phyloP scores from a whole-genome alignment of 768 basidiomycete species.

The Harrya chromipes region DNA sequence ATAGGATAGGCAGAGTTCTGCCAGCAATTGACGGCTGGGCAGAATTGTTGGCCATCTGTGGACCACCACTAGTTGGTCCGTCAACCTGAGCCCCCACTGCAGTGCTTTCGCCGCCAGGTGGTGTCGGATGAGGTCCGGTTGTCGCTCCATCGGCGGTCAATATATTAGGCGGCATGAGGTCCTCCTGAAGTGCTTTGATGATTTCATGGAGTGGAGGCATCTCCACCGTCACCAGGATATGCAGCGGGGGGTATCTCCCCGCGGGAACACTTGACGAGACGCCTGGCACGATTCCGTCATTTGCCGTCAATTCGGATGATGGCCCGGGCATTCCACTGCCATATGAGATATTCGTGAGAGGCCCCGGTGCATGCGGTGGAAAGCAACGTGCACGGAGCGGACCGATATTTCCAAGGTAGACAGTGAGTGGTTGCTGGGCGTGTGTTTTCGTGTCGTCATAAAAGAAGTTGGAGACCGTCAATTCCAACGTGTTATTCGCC shows the following conservation, averaged over 20 bases:
- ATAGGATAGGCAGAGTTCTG: conserved; percentile 71
- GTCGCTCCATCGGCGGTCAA: conserved; percentile 36
- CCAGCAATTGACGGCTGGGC: conserved; percentile 54
- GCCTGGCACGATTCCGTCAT: conserved; percentile 19
- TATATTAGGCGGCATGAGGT: conserved; percentile 45
- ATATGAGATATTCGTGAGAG: conserved; percentile 62
- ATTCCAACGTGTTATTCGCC: conserved; percentile 68
- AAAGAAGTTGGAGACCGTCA: conserved; percentile 88
- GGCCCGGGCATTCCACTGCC: conserved; percentile 45
- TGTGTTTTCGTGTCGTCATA: conserved; percentile 68
- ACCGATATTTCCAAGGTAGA: conserved; percentile 88
- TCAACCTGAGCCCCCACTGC: conserved; percentile 29
- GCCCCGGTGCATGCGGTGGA: conserved; percentile 67
- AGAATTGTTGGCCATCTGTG: conserved; percentile 27
- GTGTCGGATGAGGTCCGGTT: conserved; percentile 35
- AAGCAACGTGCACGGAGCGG: conserved; percentile 78
- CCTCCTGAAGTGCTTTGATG: conserved; percentile 75
- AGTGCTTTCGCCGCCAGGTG: conserved; percentile 22
- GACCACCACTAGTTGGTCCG: conserved; percentile 21
- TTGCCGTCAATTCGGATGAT: conserved; percentile 30
- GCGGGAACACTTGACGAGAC: conserved; percentile 25
- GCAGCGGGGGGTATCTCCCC: conserved; percentile 58
- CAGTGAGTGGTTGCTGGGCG: conserved; percentile 69
- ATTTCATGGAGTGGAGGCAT: conserved; percentile 77
- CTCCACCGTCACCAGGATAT: conserved; percentile 83